Evolutionary conservation across 495 filamentous ascomycete species (phyloP), one percentile per base, ranked within the genome.

Genomic region (Neurospora cerealis): DNA sequence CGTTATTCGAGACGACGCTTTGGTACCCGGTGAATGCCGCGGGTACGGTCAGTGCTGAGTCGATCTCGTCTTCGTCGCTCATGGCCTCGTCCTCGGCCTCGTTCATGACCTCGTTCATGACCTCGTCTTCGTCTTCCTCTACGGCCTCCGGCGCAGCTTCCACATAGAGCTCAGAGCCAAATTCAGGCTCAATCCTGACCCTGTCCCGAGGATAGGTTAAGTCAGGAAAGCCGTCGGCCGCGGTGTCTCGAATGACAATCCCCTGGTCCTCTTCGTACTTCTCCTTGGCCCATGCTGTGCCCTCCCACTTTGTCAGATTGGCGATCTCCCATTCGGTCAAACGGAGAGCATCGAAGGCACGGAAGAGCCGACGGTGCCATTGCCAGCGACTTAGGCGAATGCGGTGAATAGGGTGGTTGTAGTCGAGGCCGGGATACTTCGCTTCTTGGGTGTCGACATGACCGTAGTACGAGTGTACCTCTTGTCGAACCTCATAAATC

Each of bases 371-470:
- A 73, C 89, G 89, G 81, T 97, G 94, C 88, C 91, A 93, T 2
- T 86, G 87, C 84, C 92, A 97, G 48, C 93, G 92, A 76, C 91
- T 85, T 8, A 97, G 89, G 69, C 94, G 90, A 85, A 93, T 90
- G 77, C 94, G 93, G 84, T 97, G 94, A 21, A 91, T 91, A 5
- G 84, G 85, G 79, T 92, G 86, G 44, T 89, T 90, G 83, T 97
- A 97, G 84, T 97, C 93, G 60, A 97, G 86, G 37, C 94, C 94
- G 0, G 94, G 94, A 76, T 97, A 97, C 76, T 94, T 93, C 60
- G 93, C 93, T 85, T 97, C 94, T 69, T 92, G 88, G 69, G 89
- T 93, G 80, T 95, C 92, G 32, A 94, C 87, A 77, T 91, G 88
- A 72, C 94, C 94, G 80, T 96, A 97, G 84, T 95, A 97, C 38